Percentiles rank a stretch among this genome's conserved stretches.
phyloP scores from a whole-genome alignment of 257 asterid genomes.

The Ocimum tenuiflorum region DNA sequence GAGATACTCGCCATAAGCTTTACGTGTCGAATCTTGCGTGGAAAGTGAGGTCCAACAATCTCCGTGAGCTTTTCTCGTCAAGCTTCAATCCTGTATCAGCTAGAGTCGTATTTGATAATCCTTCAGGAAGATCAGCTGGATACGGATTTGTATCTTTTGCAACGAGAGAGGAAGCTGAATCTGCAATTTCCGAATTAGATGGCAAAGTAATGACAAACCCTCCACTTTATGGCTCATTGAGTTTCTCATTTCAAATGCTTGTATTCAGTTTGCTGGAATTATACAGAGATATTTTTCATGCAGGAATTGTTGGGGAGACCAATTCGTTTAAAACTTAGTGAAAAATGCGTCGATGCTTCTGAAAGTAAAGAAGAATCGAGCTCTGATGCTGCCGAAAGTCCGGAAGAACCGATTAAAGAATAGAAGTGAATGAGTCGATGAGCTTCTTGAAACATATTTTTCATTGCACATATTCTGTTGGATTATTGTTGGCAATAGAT shows the following conservation, averaged over 20 bases:
- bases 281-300: constrained; percentile 17
- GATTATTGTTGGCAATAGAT: too few relatives aligned
- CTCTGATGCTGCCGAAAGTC: constrained; percentile 26
- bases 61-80: constrained; percentile 60
- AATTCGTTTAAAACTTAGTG: constrained; percentile 56
- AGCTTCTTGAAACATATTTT: too few relatives aligned
- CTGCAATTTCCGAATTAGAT: constrained; percentile 49
- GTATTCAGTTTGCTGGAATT: not conserved
- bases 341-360: constrained; percentile 32
- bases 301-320: constrained; percentile 83
- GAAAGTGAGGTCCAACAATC: constrained; percentile 78
- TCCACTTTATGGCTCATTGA: not conserved
- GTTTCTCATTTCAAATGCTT: not conserved
- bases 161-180: constrained; percentile 76
- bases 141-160: constrained; percentile 80
- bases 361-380: constrained; percentile 24
- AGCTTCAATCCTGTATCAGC: constrained; percentile 56
- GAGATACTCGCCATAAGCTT: constrained; percentile 44
- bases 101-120: constrained; percentile 61
- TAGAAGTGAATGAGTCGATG: too few relatives aligned
- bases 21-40: constrained; percentile 80
- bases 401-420: constrained; percentile 24
- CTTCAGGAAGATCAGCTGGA: constrained; percentile 74
- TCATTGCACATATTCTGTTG: too few relatives aligned
- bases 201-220: constrained; percentile 49